Evolutionary conservation across 805 yeast genomes (phyloP), one percentile per base, ranked within the genome.

Genomic region (Myxozyma monticola): DNA sequence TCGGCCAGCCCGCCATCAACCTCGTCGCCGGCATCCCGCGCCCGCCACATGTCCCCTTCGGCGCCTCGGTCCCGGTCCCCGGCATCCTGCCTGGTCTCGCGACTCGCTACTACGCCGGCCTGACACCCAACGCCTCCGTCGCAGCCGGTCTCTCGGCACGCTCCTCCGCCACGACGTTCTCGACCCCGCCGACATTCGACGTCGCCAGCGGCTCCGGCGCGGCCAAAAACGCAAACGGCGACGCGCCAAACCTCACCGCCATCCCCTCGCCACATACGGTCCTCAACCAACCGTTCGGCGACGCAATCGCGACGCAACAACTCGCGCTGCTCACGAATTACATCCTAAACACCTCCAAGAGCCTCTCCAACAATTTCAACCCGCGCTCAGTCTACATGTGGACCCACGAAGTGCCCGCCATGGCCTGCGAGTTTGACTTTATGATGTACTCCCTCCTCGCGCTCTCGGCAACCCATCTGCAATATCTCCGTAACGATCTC

Each of bases 361-460:
- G 48, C 7, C 34, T 53, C 14, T 53, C 57, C 5, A 53, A 53
- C 34, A 53, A 53, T 25, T 53, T 41, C 30, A 53, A 48, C 37
- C 51, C 57, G 26, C 41, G 57, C 8, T 53, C 57, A 10, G 54
- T 53, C n/a, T 53, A 53, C 21, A 49, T 53, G 54, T 55, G 59
- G 59, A 56, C 55, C 4, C 54, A 48, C 28, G 57, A 55, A 18
- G 55, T 55, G 37, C 59, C 59, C 8, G 43, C 51, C 14, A 41
- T 53, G 54, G 59, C 59, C 2, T 53, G 52, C 37, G 50, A 53
- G 38, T 46, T 43, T 26, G 51, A 55, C 21, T 53, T 52, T 26
- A 37, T 55, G 50, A 55, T 55, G 59, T 48, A 55, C 42, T 56
- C 59, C 7, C 26, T 55, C 3, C 49, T 55, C n/a, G 54, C 59